Evolutionary conservation across 2,329 filamentous ascomycete species (phyloP).

Genomic region (Seiridium unicorne): DNA sequence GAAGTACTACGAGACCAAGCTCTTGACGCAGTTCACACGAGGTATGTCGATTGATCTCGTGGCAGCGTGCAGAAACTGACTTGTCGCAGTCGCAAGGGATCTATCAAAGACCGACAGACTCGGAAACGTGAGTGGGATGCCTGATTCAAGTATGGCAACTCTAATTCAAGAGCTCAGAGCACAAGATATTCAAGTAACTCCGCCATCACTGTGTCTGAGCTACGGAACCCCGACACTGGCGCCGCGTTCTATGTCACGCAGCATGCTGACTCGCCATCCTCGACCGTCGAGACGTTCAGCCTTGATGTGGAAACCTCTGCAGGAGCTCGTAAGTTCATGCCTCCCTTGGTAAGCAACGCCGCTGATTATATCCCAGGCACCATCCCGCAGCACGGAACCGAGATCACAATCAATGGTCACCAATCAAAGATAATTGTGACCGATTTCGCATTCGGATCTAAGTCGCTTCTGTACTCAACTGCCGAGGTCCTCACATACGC

Average conservation of each 20-base stretch:
- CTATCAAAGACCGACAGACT: conserved; percentile 53
- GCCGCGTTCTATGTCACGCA: conserved; percentile 59
- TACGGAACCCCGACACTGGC: conserved; percentile 57
- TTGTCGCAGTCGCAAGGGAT: conserved; percentile 45
- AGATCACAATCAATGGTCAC: conserved; percentile 56
- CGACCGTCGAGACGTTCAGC: conserved; percentile 50
- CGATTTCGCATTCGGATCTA: conserved; percentile 53
- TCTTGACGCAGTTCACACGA: conserved; percentile 58
- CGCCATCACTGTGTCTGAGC: conserved; percentile 50
- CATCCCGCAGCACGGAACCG: conserved; percentile 47
- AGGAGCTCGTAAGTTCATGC: conserved; percentile 33
- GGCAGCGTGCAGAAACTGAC: not conserved
- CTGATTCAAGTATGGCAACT: too few relatives aligned
- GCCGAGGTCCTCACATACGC: conserved; percentile 53
- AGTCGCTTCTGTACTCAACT: conserved; percentile 53
- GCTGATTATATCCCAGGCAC: conserved; percentile 31
- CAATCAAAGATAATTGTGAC: conserved; percentile 62
- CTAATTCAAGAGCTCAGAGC: conserved; percentile 32
- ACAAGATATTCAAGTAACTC: conserved; percentile 50
- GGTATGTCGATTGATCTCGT: conserved; percentile 1
- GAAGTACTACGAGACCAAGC: conserved; percentile 64
- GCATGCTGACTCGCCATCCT: conserved; percentile 51
- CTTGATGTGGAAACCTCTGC: conserved; percentile 54
- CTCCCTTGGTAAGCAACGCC: not conserved
- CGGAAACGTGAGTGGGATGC: conserved; percentile 23